phyloP scores from a whole-genome alignment of 2,329 filamentous ascomycete genomes.

The Phialophora tarda region DNA sequence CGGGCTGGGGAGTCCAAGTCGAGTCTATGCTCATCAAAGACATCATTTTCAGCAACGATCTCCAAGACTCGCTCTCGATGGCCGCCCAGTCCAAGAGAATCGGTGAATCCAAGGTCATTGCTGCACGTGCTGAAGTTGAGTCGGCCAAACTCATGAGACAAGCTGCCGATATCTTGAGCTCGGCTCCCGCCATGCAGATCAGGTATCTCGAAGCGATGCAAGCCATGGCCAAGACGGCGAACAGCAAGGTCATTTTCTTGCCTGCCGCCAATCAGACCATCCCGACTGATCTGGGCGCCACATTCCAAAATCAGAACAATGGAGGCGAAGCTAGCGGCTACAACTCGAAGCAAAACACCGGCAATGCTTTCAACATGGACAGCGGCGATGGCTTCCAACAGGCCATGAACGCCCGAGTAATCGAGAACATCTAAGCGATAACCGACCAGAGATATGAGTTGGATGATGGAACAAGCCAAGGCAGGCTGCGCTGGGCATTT shows the following conservation, averaged over 20 bases:
- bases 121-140: conserved; percentile 94
- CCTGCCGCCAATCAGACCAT: conserved; percentile 68
- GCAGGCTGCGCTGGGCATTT: background rate
- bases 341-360: conserved; percentile 45
- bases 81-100: conserved; percentile 98
- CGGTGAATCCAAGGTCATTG: conserved; percentile 97
- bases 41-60: conserved; percentile 93
- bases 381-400: conserved; percentile 70
- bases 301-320: conserved; percentile 47
- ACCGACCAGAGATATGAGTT: background rate
- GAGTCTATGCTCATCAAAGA: conserved; percentile 99
- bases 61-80: conserved; percentile 97
- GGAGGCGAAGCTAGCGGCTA: conserved; percentile 62
- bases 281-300: conserved; percentile 56
- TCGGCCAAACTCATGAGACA: conserved; percentile 78
- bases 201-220: conserved; percentile 98
- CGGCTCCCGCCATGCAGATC: conserved; percentile 96
- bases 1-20: conserved; percentile 92
- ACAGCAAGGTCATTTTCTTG: conserved; percentile 85
- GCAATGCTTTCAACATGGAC: conserved; percentile 47
- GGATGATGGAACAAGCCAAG: background rate
- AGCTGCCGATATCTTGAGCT: conserved; percentile 90
- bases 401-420: conserved; percentile 78
- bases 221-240: conserved; percentile 93
- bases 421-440: conserved; percentile 77